These are phyloP conservation scores for Globisporangium mamillatum DNA, from an alignment of 352 stramenopile species.

Conservation along the genomic window DNA sequence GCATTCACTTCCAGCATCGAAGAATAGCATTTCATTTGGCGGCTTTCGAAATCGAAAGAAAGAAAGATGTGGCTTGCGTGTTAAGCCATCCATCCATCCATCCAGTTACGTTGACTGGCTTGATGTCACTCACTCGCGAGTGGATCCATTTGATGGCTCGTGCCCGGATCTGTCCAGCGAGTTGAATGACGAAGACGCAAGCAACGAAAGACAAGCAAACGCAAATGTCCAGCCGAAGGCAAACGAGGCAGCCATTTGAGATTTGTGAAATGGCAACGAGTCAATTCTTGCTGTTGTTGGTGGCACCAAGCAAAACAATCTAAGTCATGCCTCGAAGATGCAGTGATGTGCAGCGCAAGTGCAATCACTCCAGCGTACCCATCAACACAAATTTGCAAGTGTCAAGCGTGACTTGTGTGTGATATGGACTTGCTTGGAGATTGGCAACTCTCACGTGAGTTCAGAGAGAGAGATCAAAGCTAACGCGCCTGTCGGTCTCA, in stretches of 20 bases:
- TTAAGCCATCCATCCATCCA: not conserved
- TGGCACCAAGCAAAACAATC: not conserved
- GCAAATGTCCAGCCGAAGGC: not conserved
- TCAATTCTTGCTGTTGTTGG: not conserved
- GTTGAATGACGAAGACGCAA: not conserved
- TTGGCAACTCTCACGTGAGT: not conserved
- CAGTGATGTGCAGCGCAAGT: not conserved
- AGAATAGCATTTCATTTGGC: not conserved
- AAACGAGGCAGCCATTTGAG: slow-evolving; percentile 4
- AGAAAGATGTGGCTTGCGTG: not conserved
- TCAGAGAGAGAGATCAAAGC: not conserved
- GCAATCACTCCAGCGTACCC: not conserved
- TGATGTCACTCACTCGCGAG: not conserved
- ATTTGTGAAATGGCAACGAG: not conserved
- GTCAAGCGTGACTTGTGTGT: not conserved
- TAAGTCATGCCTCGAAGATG: not conserved
- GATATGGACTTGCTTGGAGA: not conserved
- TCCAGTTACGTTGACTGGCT: not conserved
- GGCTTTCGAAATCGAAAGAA: slow-evolving; percentile 1
- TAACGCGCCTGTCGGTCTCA: not conserved
- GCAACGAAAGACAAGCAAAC: not conserved
- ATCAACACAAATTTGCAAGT: not conserved
- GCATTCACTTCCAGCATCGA: not conserved
- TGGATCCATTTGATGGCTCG: not conserved
- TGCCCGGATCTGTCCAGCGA: not conserved